Evolutionary conservation across 164 flowering plant genomes (phyloP).

Genomic region (Magnolia changhungtana): DNA sequence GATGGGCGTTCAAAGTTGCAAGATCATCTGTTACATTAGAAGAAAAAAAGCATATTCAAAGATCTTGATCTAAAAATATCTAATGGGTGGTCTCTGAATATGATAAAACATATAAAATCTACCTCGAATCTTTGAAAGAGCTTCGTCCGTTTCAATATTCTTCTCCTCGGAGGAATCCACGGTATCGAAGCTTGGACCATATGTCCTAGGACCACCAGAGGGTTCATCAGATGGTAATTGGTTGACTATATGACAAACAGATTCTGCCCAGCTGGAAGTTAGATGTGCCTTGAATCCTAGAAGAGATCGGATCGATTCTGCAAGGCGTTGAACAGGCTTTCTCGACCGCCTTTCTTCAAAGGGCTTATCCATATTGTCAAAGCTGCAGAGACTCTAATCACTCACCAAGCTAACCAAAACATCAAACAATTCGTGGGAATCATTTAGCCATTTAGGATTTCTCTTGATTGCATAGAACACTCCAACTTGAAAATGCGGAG

Average conservation of each 20-base stretch:
- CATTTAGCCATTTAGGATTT: neutral
- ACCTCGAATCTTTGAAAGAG: slow-evolving; percentile 30
- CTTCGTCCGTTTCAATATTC: slow-evolving; percentile 12
- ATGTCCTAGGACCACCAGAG: slow-evolving; percentile 2
- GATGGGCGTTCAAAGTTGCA: slow-evolving; percentile 18
- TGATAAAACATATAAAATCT: neutral
- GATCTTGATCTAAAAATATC: neutral
- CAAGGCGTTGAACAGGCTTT: slow-evolving; percentile 31
- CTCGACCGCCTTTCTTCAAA: slow-evolving; percentile 23
- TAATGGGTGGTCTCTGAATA: neutral
- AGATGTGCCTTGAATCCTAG: slow-evolving; percentile 38
- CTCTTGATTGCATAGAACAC: neutral
- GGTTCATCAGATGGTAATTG: slow-evolving; percentile 25
- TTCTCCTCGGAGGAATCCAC: slow-evolving; percentile 8
- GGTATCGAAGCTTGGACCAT: slow-evolving; percentile 3
- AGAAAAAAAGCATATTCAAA: neutral
- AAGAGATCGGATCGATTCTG: slow-evolving; percentile 40
- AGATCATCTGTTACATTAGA: slow-evolving; percentile 34
- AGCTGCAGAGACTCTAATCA: neutral
- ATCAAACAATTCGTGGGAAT: no score
- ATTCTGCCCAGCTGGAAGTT: slow-evolving; percentile 46
- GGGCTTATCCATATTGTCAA: neutral
- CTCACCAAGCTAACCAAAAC: neutral
- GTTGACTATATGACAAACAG: slow-evolving; percentile 42
- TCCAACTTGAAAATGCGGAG: no score